These are phyloP conservation scores for Termitomyces sp. DNA, from an alignment of 768 basidiomycete species.

Conservation along the genomic window DNA sequence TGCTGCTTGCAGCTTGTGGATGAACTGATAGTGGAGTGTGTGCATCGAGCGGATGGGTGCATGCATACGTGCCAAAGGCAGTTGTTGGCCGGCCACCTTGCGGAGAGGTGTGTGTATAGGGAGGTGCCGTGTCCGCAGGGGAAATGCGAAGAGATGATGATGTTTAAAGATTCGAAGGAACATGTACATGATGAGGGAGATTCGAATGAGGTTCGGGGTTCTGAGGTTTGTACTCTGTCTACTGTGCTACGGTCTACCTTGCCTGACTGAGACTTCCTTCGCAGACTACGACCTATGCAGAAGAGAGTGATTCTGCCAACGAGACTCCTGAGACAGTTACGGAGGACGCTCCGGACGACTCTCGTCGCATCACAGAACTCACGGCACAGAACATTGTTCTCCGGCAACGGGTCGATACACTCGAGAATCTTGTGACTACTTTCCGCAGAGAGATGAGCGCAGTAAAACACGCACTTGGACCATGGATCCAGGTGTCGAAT, in stretches of 20 bases:
- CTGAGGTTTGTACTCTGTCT: background rate
- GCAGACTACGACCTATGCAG: background rate
- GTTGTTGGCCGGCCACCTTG: slow-evolving; percentile 54
- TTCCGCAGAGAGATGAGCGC: slow-evolving; percentile 52
- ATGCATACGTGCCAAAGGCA: slow-evolving; percentile 60
- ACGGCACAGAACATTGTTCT: slow-evolving; percentile 62
- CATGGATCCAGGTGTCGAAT: slow-evolving; percentile 22
- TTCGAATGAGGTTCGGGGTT: background rate
- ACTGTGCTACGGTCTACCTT: background rate
- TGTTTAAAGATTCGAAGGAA: slow-evolving; percentile 2
- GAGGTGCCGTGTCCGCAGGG: slow-evolving; percentile 44
- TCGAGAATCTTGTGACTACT: slow-evolving; percentile 49
- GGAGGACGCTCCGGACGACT: slow-evolving; percentile 33
- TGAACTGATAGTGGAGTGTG: slow-evolving; percentile 72
- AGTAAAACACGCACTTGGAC: slow-evolving; percentile 56
- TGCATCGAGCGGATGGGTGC: slow-evolving; percentile 55
- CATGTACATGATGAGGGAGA: slow-evolving; percentile 8
- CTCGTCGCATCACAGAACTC: slow-evolving; percentile 33
- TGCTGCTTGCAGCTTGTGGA: slow-evolving; percentile 62
- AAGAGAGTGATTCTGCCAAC: background rate
- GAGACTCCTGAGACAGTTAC: background rate
- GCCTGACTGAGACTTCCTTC: background rate
- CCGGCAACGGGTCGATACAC: slow-evolving; percentile 46
- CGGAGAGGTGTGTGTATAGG: slow-evolving; percentile 53
- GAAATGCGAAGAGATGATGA: slow-evolving; percentile 31